Evolutionary conservation across 306 rosid genomes (phyloP), one percentile per base, ranked within the genome.

Genomic region (Trifolium repens): DNA sequence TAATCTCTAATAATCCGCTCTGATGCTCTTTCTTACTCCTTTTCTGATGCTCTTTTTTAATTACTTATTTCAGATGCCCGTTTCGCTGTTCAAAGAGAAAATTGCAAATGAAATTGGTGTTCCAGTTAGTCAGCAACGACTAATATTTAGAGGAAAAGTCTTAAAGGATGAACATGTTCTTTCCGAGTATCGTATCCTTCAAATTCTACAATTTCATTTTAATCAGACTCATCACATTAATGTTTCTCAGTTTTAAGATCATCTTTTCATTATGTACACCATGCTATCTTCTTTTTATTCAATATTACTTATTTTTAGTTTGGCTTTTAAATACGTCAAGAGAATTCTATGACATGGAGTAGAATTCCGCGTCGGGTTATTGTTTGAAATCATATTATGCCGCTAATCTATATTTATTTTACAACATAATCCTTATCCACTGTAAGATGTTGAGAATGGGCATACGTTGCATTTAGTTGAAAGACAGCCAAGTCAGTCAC

Each of bases 61-160:
- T 76, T 17, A 16, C 85, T 86, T 85, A 16, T 86, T 86, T 85
- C 93, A 96, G 99, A 89, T 90, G 91, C 88, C 78, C 26, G 87
- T 96, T 84, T 82, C 87, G 0, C 65, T 47, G 69, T 92, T 96
- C 86, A 96, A 96, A 87, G 93, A 96, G 83, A 89, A 90, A 87
- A 88, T 96, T 79, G 97, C 96, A 2, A 73, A 79, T 83, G 91
- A 92, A 84, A 73, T 53, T 50, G 96, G 98, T 64, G 79, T 96
- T 46, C 99, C 99, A 32, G 93, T 88, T 74, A 83, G 67, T 83
- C 97, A 81, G 87, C 99, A 96, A 73, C 93, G 99, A 9, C 83
- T 96, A 67, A 96, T 96, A 35, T 96, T 96, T 82, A 89, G 99
- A 86, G 99, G 99, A 76, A 96, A 84, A 80, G 99, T 96, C 71